Base-by-base conservation (phyloP, 306 rosid genomes). In the Acmispon strigosus region DNA sequence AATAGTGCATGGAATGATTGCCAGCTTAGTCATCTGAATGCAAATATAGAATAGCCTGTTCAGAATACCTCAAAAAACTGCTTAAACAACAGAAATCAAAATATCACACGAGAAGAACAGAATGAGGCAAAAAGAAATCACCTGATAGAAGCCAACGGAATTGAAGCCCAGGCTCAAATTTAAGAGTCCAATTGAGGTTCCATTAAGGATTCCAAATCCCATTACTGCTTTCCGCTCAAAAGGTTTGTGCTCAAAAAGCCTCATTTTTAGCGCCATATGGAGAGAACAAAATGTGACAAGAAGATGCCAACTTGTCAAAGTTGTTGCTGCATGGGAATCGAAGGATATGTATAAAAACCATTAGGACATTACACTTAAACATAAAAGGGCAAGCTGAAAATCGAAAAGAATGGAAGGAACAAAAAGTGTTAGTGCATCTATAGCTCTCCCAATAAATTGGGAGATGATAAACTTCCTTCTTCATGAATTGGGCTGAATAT, bases 61-160 rank as follows among this genome's bases (percentile, higher is more conserved):
- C 39, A 83, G 18, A 72, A 79, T 56, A 48, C 6, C 20, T 24
- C 19, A 9, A 54, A 42, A 64, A 73, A 36, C 43, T 18, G 15
- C 37, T 48, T 10, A 70, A 70, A 75, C 19, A 62, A 54, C 24
- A 82, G 13, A 29, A 44, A 42, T n/a, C 11, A 10, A 69, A 64
- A 44, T 20, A 65, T 34, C 20, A 19, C n/a, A 22, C 1, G 58
- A 53, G 62, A 17, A 54, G 49, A 64, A 70, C 60, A 75, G 10
- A 62, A 45, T 18, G 32, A 17, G 16, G 17, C 50, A 66, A n/a
- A 7, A 51, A 22, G 2, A 19, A 34, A 62, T 18, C 51, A 85
- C 89, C 86, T 85, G 89, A 69, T 79, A 85, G 71, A 82, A 85
- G 15, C 89, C 89, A 15, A 85, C 89, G 37, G 89, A 85, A 66